Evolutionary conservation across 441 rosid genomes (phyloP).

Genomic region (Arabidopsis hybrid): DNA sequence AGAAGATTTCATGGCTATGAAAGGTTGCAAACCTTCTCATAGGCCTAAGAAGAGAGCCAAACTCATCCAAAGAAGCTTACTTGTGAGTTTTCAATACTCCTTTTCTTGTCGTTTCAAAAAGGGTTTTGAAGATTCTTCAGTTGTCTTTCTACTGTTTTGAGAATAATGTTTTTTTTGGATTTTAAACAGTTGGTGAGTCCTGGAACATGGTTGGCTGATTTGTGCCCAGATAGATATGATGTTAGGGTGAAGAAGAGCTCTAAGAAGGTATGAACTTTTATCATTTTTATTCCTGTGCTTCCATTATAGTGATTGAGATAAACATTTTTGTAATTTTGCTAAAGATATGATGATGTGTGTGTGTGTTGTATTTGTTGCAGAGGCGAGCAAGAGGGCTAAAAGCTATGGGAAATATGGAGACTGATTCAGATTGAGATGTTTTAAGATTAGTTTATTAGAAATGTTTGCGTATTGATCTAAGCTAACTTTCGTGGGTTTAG

Average conservation of each 20-base stretch:
- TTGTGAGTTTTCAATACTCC: conserved; percentile 51
- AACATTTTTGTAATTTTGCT: background rate
- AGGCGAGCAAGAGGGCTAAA: conserved; percentile 84
- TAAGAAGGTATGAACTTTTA: conserved; percentile 62
- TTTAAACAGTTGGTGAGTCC: conserved; percentile 77
- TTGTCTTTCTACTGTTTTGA: background rate
- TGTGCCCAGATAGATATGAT: conserved; percentile 88
- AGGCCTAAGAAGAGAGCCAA: conserved; percentile 92
- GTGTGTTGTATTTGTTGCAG: conserved; percentile 53
- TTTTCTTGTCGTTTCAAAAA: background rate
- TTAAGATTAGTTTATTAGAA: conserved; percentile 10
- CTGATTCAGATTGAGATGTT: conserved; percentile 60
- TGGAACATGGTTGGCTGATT: conserved; percentile 90
- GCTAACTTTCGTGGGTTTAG: conserved; percentile 20
- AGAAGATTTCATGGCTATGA: conserved; percentile 94
- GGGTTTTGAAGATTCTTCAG: background rate
- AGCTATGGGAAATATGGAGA: conserved; percentile 91
- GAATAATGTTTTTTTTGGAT: background rate
- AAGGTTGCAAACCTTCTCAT: conserved; percentile 91
- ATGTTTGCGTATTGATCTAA: conserved; percentile 19
- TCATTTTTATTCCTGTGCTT: background rate
- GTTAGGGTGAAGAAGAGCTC: conserved; percentile 88
- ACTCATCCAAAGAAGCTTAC: conserved; percentile 78
- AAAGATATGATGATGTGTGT: conserved; percentile 11
- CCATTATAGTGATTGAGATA: background rate